phyloP scores from a whole-genome alignment of 331 rosid species.

The Acacia concinna region DNA sequence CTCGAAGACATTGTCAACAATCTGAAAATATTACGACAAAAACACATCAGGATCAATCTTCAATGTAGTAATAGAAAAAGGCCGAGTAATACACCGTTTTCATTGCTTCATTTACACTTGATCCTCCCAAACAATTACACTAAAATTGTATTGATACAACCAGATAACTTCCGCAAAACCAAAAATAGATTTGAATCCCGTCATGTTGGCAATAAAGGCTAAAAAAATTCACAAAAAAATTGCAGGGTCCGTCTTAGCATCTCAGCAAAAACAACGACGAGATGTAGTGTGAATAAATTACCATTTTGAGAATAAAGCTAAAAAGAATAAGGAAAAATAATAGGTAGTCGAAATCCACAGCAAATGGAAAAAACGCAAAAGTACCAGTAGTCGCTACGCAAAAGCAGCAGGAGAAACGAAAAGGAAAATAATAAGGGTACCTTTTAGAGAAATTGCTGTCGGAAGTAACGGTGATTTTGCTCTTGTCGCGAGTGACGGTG shows the following conservation, averaged over 20 bases:
- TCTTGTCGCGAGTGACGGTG: slow-evolving; percentile 71
- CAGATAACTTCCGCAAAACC: background rate
- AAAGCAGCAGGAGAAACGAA: background rate
- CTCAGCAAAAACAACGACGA: background rate
- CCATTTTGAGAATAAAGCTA: background rate
- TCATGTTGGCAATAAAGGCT: background rate
- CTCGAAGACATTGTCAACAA: background rate
- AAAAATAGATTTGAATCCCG: background rate
- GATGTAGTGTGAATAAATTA: background rate
- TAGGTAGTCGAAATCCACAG: background rate
- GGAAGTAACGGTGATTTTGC: slow-evolving; percentile 83
- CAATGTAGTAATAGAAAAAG: background rate
- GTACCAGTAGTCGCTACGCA: background rate
- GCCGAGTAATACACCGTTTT: background rate
- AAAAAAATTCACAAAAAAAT: background rate
- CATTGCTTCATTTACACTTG: background rate
- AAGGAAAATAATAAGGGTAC: slow-evolving; percentile 28
- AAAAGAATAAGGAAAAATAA: background rate
- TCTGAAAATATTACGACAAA: background rate
- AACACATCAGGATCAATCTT: background rate
- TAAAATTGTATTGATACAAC: background rate
- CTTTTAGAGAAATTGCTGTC: slow-evolving; percentile 83
- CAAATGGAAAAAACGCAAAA: background rate
- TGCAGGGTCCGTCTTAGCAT: background rate
- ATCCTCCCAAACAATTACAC: background rate